phyloP scores from a whole-genome alignment of 2,329 filamentous ascomycete genomes.

The Pseudogymnoascus sp. region DNA sequence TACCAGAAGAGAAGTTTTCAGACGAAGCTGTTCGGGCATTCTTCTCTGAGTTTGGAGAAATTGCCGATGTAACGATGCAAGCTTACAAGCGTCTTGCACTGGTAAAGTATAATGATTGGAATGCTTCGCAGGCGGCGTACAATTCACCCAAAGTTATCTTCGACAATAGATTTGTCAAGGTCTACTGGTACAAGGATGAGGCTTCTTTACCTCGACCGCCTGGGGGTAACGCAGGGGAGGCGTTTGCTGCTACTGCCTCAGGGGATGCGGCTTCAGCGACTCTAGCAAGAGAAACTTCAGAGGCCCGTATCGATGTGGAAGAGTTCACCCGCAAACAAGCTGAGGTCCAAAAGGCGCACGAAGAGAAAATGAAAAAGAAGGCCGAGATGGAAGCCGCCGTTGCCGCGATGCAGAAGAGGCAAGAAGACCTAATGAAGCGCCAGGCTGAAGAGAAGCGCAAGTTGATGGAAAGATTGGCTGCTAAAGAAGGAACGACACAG shows the following conservation, averaged over 20 bases:
- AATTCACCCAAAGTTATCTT: conserved; percentile 73
- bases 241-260: conserved; percentile 20
- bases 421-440: conserved; percentile 51
- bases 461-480: conserved; percentile 53
- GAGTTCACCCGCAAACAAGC: conserved; percentile 62
- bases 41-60: conserved; percentile 63
- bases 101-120: conserved; percentile 60
- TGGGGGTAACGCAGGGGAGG: conserved; percentile 12
- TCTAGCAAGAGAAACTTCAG: conserved; percentile 18
- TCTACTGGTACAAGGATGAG: conserved; percentile 65
- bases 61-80: conserved; percentile 57
- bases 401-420: conserved; percentile 56
- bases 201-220: conserved; percentile 24
- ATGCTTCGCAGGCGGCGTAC: conserved; percentile 61
- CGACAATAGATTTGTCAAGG: conserved; percentile 78
- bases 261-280: conserved; percentile 20
- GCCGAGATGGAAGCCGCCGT: conserved; percentile 54
- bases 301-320: conserved; percentile 49
- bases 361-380: conserved; percentile 56
- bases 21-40: conserved; percentile 59
- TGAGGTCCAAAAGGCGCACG: conserved; percentile 61
- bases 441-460: conserved; percentile 58
- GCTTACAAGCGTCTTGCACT: conserved; percentile 57
- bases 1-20: conserved; percentile 61
- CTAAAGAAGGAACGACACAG: conserved; percentile 33